Percentiles rank a stretch among this genome's conserved stretches.
phyloP scores from a whole-genome alignment of 306 rosid genomes.

The Inga leiocalycina region DNA sequence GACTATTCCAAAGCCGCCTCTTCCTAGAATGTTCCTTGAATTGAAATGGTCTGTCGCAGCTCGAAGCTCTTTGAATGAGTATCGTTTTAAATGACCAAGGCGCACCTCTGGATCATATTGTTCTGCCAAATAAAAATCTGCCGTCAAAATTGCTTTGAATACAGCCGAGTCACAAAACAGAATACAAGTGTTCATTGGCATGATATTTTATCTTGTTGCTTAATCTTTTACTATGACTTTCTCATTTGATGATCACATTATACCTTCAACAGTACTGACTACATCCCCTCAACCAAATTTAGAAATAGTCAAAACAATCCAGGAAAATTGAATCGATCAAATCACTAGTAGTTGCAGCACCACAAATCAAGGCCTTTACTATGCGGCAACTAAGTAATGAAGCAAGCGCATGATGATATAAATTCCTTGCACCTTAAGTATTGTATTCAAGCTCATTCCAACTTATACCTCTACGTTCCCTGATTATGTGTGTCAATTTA shows the following conservation, averaged over 20 bases:
- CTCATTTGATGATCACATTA: not conserved
- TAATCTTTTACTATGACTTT: not conserved
- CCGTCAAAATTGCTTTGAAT: slow-evolving; percentile 28
- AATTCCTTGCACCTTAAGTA: not conserved
- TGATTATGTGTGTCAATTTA: not conserved
- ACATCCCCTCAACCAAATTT: not conserved
- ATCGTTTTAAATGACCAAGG: slow-evolving; percentile 91
- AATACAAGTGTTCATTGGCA: not conserved
- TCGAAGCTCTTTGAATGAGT: slow-evolving; percentile 89
- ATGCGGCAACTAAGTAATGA: not conserved
- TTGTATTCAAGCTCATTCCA: not conserved
- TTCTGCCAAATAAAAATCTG: slow-evolving; percentile 51
- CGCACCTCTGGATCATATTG: slow-evolving; percentile 97
- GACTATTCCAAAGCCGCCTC: slow-evolving; percentile 99
- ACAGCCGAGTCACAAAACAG: not conserved
- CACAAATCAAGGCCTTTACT: not conserved
- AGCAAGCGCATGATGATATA: not conserved
- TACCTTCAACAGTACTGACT: not conserved
- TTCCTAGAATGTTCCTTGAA: slow-evolving; percentile 91
- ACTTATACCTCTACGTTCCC: slow-evolving; percentile 14
- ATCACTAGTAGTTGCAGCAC: not conserved
- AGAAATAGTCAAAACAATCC: not conserved
- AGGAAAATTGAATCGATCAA: slow-evolving; percentile 1
- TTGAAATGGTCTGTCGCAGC: slow-evolving; percentile 94
- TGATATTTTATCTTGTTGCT: not conserved